A percentile compares a stretch with the other conserved stretches of the same genome.
These are phyloP conservation scores for Coniferiporia sulphurascens DNA, from an alignment of 1,284 basidiomycete genomes.

Conservation along the genomic window DNA sequence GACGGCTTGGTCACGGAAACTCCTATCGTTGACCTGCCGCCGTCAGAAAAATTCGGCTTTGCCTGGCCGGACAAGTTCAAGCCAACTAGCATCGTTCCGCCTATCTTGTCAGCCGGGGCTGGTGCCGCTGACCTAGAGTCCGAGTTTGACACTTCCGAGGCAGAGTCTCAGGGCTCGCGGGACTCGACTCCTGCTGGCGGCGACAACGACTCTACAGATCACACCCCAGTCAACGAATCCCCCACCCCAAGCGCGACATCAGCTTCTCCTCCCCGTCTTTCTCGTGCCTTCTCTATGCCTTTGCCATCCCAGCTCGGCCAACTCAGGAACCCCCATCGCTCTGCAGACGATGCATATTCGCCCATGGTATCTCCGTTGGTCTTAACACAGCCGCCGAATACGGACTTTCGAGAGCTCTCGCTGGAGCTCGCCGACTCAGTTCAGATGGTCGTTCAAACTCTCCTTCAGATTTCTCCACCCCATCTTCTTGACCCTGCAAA, in stretches of 20 bases:
- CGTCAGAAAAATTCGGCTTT: slow-evolving; percentile 45
- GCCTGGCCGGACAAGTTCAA: slow-evolving; percentile 42
- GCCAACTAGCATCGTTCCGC: slow-evolving; percentile 26
- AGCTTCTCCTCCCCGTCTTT: slow-evolving; percentile 44
- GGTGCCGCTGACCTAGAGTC: slow-evolving; percentile 29
- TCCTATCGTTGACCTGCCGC: slow-evolving; percentile 35
- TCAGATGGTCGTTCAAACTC: slow-evolving; percentile 83
- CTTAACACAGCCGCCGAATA: slow-evolving; percentile 26
- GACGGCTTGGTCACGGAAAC: slow-evolving; percentile 31
- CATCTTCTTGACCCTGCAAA: slow-evolving; percentile 89
- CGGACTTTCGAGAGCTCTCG: slow-evolving; percentile 57
- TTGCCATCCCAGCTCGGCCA: slow-evolving; percentile 63
- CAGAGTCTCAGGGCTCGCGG: slow-evolving; percentile 15
- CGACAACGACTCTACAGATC: slow-evolving; percentile 7
- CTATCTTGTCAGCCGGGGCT: slow-evolving; percentile 33
- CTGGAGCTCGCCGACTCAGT: slow-evolving; percentile 84
- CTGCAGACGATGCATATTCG: slow-evolving; percentile 18
- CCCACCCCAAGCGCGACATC: slow-evolving; percentile 2
- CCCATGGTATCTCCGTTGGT: slow-evolving; percentile 18
- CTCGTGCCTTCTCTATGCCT: slow-evolving; percentile 69
- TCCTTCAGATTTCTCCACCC: slow-evolving; percentile 81
- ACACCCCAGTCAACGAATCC: slow-evolving; percentile 13
- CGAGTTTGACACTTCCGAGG: slow-evolving; percentile 13
- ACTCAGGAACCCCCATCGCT: slow-evolving; percentile 58
- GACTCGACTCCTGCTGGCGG: not conserved